These are phyloP conservation scores for Termitomyces sp. DNA, from an alignment of 768 basidiomycete species.

Conservation along the genomic window DNA sequence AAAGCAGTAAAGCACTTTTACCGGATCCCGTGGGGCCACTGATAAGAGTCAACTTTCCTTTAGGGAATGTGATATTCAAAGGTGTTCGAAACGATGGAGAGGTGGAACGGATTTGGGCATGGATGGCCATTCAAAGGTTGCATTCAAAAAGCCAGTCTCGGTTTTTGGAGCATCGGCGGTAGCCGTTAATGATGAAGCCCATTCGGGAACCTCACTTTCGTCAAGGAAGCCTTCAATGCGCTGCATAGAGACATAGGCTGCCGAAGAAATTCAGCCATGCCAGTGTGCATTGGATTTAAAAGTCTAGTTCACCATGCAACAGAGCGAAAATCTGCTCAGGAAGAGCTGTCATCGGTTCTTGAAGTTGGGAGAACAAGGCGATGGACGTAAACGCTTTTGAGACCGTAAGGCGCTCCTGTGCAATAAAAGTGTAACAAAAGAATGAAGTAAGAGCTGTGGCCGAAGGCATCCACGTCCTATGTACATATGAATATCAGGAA, in stretches of 20 bases:
- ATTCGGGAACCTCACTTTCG: conserved; percentile 75
- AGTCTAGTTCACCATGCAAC: conserved; percentile 44
- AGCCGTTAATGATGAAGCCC: conserved; percentile 65
- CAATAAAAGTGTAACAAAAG: conserved; percentile 65
- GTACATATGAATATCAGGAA: conserved; percentile 1
- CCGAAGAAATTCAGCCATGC: conserved; percentile 10
- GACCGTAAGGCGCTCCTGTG: conserved; percentile 63
- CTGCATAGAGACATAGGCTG: conserved; percentile 77
- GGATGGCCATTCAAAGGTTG: conserved; percentile 57
- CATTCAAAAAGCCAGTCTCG: conserved; percentile 51
- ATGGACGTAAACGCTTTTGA: conserved; percentile 81
- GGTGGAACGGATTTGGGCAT: conserved; percentile 23
- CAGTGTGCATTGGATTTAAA: neutral
- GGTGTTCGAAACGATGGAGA: conserved; percentile 46
- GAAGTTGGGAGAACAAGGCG: conserved; percentile 70
- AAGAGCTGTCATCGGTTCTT: conserved; percentile 62
- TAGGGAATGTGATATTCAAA: conserved; percentile 55
- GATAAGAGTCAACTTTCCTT: conserved; percentile 54
- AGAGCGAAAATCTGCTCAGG: conserved; percentile 64
- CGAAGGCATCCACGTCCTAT: conserved; percentile 71
- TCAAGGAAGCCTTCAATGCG: conserved; percentile 71
- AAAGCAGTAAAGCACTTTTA: conserved; percentile 61
- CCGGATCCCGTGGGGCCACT: conserved; percentile 69
- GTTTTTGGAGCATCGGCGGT: conserved; percentile 13
- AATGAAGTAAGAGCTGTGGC: conserved; percentile 64